Evolutionary conservation across 75 land plant genomes (phyloP), one percentile per base, ranked within the genome.

Genomic region (Pinus tabuliformis): DNA sequence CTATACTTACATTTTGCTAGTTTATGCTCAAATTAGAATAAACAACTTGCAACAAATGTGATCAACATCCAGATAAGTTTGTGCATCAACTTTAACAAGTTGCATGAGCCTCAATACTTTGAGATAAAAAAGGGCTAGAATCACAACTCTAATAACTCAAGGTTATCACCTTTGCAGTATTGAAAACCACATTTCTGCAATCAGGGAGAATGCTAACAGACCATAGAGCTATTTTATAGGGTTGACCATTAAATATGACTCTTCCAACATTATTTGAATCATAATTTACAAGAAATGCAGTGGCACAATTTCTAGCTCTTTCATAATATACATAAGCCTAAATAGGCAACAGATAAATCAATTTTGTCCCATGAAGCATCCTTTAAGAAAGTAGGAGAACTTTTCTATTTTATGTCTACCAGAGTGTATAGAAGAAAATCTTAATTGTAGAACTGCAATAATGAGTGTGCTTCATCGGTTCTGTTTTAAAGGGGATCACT

Each of bases 131-230:
- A 28, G 7, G 4, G 28, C 14, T 18, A 22, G 30, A 22, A 24
- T 13, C 14, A 22, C 17, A 64, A 14, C 30, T 30, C 16, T 36
- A 49, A 30, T 42, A 72, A 33, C 57, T 16, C 60, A 72, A 36
- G 65, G 2, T 62, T 2, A 74, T 73, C 62, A 93, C 94, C 87
- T 78, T 83, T 62, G 94, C 90, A 36, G 92, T 88, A 76, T 91
- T 94, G 83, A 84, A 89, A 39, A 79, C 80, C 56, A 65, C 89
- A 63, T 72, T 87, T 65, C 79, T 86, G 85, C 97, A 94, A 75
- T 89, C 92, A 62, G 92, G 97, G 37, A 94, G 88, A 45, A 94
- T 91, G 79, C 89, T 91, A 78, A 94, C 81, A 57, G 94, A 91
- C 97, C 97, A 91, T 28, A 90, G 77, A 45, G 97, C 92, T 70